Evolutionary conservation across 2,329 filamentous ascomycete genomes (phyloP).

Genomic region (Lachnellula arida): DNA sequence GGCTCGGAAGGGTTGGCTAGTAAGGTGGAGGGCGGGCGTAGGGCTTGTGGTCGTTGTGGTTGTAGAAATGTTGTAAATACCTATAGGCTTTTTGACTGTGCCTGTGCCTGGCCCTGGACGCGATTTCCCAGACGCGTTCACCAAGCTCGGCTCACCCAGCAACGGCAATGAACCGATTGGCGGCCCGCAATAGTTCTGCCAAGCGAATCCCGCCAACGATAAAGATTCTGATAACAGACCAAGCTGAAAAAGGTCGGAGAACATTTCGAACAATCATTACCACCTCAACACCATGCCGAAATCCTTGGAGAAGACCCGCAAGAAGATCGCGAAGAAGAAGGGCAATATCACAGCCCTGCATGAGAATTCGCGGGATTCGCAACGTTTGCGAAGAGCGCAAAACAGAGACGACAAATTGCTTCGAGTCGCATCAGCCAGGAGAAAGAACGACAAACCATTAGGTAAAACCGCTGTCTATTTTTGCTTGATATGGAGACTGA

Average conservation of each 20-base stretch:
- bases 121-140: slow-evolving; percentile 1
- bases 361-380: slow-evolving; percentile 82
- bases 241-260: slow-evolving; percentile 3
- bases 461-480: slow-evolving; percentile 43
- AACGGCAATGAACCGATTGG: slow-evolving; percentile 6
- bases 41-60: slow-evolving; percentile 8
- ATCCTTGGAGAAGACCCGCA: slow-evolving; percentile 76
- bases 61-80: slow-evolving; percentile 6
- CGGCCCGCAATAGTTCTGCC: background rate
- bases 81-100: background rate
- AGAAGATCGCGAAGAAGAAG: slow-evolving; percentile 86
- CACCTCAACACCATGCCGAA: slow-evolving; percentile 59
- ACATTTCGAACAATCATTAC: background rate
- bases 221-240: slow-evolving; percentile 21
- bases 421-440: slow-evolving; percentile 63
- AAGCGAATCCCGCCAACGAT: slow-evolving; percentile 11
- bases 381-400: slow-evolving; percentile 72
- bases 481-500: background rate
- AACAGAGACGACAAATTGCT: slow-evolving; percentile 78
- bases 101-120: background rate
- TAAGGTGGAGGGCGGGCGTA: background rate
- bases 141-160: slow-evolving; percentile 2
- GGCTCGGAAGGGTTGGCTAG: background rate
- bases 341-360: slow-evolving; percentile 72
- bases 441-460: slow-evolving; percentile 70